Evolutionary conservation across 495 filamentous ascomycete species (phyloP).

Genomic region (Neurospora sp.): DNA sequence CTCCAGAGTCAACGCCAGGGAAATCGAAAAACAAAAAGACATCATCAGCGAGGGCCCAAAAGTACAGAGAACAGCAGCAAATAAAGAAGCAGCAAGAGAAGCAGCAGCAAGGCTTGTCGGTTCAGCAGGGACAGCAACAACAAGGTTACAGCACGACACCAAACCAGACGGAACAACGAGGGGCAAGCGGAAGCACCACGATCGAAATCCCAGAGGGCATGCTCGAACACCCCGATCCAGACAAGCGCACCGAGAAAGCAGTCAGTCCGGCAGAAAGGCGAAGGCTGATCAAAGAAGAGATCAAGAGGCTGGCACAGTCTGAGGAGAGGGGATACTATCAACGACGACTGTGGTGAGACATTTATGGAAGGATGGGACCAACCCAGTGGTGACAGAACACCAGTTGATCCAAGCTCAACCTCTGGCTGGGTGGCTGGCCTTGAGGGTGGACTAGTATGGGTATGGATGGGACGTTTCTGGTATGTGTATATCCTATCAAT

Average conservation of each 20-base stretch:
- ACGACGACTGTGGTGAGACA: constrained; percentile 32
- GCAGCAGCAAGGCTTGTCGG: not conserved
- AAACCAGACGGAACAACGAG: not conserved
- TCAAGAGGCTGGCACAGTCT: constrained; percentile 31
- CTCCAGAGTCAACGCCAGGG: not conserved
- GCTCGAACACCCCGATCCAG: not conserved
- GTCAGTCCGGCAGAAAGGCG: constrained; percentile 40
- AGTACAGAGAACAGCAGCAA: not conserved
- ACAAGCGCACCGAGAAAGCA: constrained; percentile 16
- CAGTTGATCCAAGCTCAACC: not conserved
- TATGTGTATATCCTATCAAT: not conserved
- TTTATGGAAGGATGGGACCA: not conserved
- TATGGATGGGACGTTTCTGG: not conserved
- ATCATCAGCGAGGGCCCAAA: not conserved
- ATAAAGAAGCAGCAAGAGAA: not conserved
- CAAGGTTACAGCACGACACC: not conserved
- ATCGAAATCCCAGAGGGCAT: not conserved
- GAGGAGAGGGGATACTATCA: constrained; percentile 35
- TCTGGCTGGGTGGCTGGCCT: not conserved
- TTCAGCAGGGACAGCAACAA: not conserved
- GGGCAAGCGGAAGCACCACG: not conserved
- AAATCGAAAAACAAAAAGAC: not conserved
- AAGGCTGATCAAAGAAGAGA: constrained; percentile 40
- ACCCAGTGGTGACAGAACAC: not conserved
- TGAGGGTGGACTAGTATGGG: not conserved